A percentile compares a stretch with the other conserved stretches of the same genome.
phyloP scores from a whole-genome alignment of 1,139 yeast species.

The Kodamaea suecica region DNA sequence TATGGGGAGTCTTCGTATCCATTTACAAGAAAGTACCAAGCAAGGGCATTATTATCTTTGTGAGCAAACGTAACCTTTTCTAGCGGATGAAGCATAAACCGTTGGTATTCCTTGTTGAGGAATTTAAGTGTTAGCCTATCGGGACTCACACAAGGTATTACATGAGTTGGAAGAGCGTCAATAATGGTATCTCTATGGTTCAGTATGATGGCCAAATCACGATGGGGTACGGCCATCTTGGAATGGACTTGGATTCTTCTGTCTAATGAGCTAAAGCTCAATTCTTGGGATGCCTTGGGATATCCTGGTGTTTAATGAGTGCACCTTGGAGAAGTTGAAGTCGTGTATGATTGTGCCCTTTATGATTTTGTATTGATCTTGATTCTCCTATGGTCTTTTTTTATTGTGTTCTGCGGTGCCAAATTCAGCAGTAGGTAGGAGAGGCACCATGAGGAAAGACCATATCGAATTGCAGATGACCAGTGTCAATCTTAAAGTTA shows the following conservation, averaged over 20 bases:
- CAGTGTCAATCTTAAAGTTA: too few species aligned
- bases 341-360: too few species aligned
- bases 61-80: constrained; percentile 13
- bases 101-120: constrained; percentile 13
- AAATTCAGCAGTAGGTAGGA: too few species aligned
- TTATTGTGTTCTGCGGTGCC: too few species aligned
- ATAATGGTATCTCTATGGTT: constrained; percentile 4
- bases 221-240: neutral
- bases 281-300: too few species aligned
- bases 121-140: constrained; percentile 10
- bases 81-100: constrained; percentile 10
- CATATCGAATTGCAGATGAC: too few species aligned
- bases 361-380: too few species aligned
- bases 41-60: constrained; percentile 14
- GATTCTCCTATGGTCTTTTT: too few species aligned
- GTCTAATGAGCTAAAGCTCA: too few species aligned
- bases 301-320: too few species aligned
- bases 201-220: neutral
- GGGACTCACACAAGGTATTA: constrained; percentile 1
- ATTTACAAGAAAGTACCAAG: constrained; percentile 18
- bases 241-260: neutral
- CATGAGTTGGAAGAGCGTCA: constrained; percentile 4
- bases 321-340: too few species aligned
- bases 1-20: constrained; percentile 16
- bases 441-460: too few species aligned